These are phyloP conservation scores for Melanogaster broomeanus DNA, from an alignment of 768 basidiomycete species.

Conservation along the genomic window DNA sequence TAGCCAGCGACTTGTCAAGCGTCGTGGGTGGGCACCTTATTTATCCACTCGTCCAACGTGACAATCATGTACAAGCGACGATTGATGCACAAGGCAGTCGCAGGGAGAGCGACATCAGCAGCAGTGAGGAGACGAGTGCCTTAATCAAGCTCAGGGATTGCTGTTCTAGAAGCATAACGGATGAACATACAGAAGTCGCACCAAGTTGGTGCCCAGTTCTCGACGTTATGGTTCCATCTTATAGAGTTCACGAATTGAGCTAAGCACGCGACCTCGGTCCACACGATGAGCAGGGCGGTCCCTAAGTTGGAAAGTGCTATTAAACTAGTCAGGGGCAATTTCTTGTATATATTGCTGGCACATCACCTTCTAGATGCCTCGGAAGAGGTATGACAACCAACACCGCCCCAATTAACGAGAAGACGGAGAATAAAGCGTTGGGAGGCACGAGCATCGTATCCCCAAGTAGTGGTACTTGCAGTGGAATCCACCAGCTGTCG, in stretches of 20 bases:
- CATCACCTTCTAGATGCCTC: not conserved
- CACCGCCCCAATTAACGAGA: too few relatives aligned
- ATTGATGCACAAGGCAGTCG: slow-evolving; percentile 46
- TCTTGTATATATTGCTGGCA: too few relatives aligned
- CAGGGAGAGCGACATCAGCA: slow-evolving; percentile 38
- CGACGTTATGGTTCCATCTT: slow-evolving; percentile 36
- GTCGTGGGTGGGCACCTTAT: slow-evolving; percentile 5
- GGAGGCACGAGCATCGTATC: too few relatives aligned
- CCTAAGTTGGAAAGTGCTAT: slow-evolving; percentile 31
- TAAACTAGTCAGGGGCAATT: not conserved
- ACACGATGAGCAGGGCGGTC: slow-evolving; percentile 34
- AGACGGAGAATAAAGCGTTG: too few relatives aligned
- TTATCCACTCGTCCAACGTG: slow-evolving; percentile 12
- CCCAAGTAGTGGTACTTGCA: too few relatives aligned
- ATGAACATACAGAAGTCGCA: slow-evolving; percentile 54
- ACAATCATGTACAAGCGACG: slow-evolving; percentile 51
- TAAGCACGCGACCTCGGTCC: slow-evolving; percentile 30
- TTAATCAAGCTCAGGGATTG: slow-evolving; percentile 4
- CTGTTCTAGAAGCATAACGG: not conserved
- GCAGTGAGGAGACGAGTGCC: slow-evolving; percentile 36
- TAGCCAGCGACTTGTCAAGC: not conserved
- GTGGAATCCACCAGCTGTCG: too few relatives aligned
- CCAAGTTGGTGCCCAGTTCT: slow-evolving; percentile 43
- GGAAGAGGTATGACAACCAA: not conserved
- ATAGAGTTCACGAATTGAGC: slow-evolving; percentile 36